Base-by-base conservation (phyloP, 2,329 filamentous ascomycete species). In the Penicillium digitatum region DNA sequence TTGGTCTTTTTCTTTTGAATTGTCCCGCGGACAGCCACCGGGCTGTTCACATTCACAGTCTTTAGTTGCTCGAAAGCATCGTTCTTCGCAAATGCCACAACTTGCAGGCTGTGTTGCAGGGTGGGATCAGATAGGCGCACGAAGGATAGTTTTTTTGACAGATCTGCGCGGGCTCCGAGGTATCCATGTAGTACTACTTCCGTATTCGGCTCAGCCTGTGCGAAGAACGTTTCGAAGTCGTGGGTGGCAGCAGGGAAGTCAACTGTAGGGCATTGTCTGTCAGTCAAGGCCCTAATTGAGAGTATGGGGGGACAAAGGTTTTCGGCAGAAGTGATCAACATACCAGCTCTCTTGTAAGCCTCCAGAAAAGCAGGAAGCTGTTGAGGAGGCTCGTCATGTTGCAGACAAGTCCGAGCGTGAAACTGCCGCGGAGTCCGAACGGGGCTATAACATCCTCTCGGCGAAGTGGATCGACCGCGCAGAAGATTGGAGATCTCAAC, bases 71-170 rank as follows among this genome's bases (percentile, higher is more conserved):
- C 64, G n/a, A 74, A 69, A 5, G 67, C 64, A 16, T 69, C 65
- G 22, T 72, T 71, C 22, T 70, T 72, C 16, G 69, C 62, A 14
- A 72, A 71, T 2, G 79, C 80, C 16, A 82, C 73, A 8, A 83
- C 63, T 56, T 83, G 81, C 5, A 85, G 69, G 44, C 69, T 77
- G 40, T 72, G 66, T 43, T 62, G 69, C 64, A 78, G 75, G 24
- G 71, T 72, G 48, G 70, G 76, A 60, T 76, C 76, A 26, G 72
- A 73, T 34, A 85, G 68, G 48, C 87, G 81, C 45, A 86, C 86
- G 67, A 96, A 96, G 2, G 83, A 83, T 20, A 95, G 76, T 37
- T 82, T 84, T 51, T 85, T 85, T 27, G 84, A 85, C 22, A 91
- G 77, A 63, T 89, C 84, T 58, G 84, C 81, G 29, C 85, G 81